Conservation (phyloP, 257 asterid species). For the Eucommia ulmoides region DNA sequence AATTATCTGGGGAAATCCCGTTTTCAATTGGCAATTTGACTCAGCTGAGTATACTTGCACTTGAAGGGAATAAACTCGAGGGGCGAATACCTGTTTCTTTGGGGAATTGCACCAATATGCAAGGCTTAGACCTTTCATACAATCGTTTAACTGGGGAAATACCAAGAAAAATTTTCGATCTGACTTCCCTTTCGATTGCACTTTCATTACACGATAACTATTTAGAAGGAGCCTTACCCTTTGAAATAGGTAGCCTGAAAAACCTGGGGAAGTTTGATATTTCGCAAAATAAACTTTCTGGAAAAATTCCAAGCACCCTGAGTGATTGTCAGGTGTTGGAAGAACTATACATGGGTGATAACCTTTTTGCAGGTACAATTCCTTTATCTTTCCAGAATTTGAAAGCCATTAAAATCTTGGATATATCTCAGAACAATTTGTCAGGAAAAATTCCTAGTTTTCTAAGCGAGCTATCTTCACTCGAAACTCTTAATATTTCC, state of each 20-base stretch:
- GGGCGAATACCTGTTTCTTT: neutral
- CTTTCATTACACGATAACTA: neutral
- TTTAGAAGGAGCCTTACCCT: neutral
- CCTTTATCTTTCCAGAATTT: neutral
- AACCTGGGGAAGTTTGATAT: neutral
- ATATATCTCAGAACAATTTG: neutral
- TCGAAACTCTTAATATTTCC: neutral
- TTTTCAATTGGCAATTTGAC: neutral
- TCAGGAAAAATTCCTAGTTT: neutral
- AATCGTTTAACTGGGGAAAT: neutral
- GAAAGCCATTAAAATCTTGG: neutral
- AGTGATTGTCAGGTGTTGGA: neutral
- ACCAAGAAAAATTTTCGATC: neutral
- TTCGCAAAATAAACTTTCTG: neutral
- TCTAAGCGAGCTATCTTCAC: neutral
- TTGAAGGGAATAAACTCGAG: neutral
- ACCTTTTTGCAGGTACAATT: neutral
- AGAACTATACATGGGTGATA: neutral
- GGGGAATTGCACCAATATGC: neutral
- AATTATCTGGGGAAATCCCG: neutral
- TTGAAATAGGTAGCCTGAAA: neutral
- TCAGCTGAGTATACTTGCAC: neutral
- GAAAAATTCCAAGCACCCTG: neutral
- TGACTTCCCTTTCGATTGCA: neutral
- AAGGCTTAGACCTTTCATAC: neutral